A percentile compares a stretch with the other conserved stretches of the same genome.
These are phyloP conservation scores for Pichia californica DNA, from an alignment of 805 yeast species.

Conservation along the genomic window DNA sequence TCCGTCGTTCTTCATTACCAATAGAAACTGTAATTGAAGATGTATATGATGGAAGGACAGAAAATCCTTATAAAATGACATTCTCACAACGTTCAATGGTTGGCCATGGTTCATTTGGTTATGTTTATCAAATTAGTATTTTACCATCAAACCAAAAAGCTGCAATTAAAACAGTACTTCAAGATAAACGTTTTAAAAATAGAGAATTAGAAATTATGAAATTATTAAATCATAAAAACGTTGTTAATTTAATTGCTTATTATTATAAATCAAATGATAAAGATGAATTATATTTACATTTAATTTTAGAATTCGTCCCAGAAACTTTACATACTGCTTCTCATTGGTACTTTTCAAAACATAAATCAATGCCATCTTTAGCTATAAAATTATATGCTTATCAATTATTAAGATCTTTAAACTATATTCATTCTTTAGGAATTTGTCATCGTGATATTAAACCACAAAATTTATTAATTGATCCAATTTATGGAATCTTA, in stretches of 20 bases:
- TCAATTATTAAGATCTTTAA: slow-evolving; percentile 68
- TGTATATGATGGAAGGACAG: slow-evolving; percentile 68
- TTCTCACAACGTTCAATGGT: slow-evolving; percentile 84
- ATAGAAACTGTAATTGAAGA: slow-evolving; percentile 43
- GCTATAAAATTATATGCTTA: slow-evolving; percentile 83
- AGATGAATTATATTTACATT: slow-evolving; percentile 78
- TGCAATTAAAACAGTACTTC: slow-evolving; percentile 94
- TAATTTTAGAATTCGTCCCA: slow-evolving; percentile 91
- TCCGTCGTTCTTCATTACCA: not conserved
- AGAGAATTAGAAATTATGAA: slow-evolving; percentile 96
- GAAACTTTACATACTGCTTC: slow-evolving; percentile 90
- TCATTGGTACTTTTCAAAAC: slow-evolving; percentile 72
- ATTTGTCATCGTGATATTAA: slow-evolving; percentile 91
- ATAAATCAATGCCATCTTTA: slow-evolving; percentile 76
- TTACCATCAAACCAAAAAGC: slow-evolving; percentile 70
- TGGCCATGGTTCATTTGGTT: slow-evolving; percentile 99
- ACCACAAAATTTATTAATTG: slow-evolving; percentile 83
- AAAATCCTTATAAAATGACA: slow-evolving; percentile 52
- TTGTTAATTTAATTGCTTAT: slow-evolving; percentile 81
- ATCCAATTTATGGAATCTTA: slow-evolving; percentile 76
- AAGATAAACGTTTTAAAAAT: slow-evolving; percentile 89
- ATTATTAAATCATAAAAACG: slow-evolving; percentile 74
- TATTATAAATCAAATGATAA: slow-evolving; percentile 63
- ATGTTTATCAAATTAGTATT: slow-evolving; percentile 84
- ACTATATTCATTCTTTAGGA: slow-evolving; percentile 70